Conservation (phyloP, 1,284 basidiomycete species). For the Rhodotorula sp. region DNA sequence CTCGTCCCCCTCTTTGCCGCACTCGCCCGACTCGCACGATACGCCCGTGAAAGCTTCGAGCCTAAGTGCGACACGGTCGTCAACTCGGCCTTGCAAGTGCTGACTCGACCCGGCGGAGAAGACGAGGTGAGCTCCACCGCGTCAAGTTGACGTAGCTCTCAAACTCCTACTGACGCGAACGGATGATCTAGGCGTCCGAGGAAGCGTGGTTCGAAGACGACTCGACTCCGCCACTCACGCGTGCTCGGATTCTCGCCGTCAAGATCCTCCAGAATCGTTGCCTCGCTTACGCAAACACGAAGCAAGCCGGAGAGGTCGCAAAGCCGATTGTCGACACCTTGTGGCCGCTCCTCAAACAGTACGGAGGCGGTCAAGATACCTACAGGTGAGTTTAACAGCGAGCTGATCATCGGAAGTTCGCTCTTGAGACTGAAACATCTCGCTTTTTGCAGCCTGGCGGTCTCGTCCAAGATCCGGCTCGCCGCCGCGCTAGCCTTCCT, state of each 20-base stretch:
- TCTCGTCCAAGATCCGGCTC: slow-evolving; percentile 60
- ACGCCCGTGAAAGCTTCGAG: slow-evolving; percentile 68
- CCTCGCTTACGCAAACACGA: slow-evolving; percentile 61
- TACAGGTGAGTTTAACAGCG: slow-evolving; percentile 10
- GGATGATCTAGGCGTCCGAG: slow-evolving; percentile 41
- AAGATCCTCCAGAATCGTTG: slow-evolving; percentile 77
- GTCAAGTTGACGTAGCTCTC: too few relatives aligned
- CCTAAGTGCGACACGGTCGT: slow-evolving; percentile 69
- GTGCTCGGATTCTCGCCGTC: slow-evolving; percentile 69
- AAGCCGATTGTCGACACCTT: slow-evolving; percentile 73
- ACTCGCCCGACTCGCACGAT: slow-evolving; percentile 69
- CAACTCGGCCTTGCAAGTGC: slow-evolving; percentile 66
- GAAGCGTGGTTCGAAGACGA: slow-evolving; percentile 69
- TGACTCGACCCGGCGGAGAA: slow-evolving; percentile 61
- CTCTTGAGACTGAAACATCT: background rate
- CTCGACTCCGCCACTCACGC: slow-evolving; percentile 54
- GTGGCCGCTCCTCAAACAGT: slow-evolving; percentile 60
- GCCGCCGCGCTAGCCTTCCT: slow-evolving; percentile 77
- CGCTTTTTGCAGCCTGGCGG: slow-evolving; percentile 22
- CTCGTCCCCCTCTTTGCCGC: slow-evolving; percentile 68
- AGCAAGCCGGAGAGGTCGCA: slow-evolving; percentile 61
- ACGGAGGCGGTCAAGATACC: slow-evolving; percentile 11
- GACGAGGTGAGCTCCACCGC: slow-evolving; percentile 49
- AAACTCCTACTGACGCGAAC: background rate
- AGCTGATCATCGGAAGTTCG: background rate